phyloP scores from a whole-genome alignment of 2,329 filamentous ascomycete genomes.

The Ilyonectria robusta region DNA sequence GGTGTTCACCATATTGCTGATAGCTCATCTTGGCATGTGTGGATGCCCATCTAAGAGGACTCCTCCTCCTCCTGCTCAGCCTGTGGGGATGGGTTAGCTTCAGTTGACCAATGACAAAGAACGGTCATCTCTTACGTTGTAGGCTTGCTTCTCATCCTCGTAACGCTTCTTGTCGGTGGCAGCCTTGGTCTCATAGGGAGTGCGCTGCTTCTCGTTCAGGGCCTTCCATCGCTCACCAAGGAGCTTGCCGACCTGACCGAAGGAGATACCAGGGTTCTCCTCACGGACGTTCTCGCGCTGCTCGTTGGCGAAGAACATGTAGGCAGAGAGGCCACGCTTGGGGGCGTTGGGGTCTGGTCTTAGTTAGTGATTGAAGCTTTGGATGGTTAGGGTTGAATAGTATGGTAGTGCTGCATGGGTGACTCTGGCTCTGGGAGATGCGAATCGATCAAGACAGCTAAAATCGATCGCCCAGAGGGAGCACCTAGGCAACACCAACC shows the following conservation, averaged over 20 bases:
- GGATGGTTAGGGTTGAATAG: neutral
- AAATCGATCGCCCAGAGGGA: neutral
- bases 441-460: neutral
- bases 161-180: constrained; percentile 99
- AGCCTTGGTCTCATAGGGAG: constrained; percentile 97
- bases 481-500: neutral
- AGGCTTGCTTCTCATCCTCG: constrained; percentile 96
- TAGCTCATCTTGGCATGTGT: neutral
- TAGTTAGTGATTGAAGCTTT: constrained; percentile 9
- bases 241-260: constrained; percentile 98
- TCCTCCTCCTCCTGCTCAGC: constrained; percentile 74
- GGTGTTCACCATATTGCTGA: constrained; percentile 4
- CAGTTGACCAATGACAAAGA: constrained; percentile 16
- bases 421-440: neutral
- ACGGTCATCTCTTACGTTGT: constrained; percentile 75
- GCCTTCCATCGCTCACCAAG: constrained; percentile 99
- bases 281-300: constrained; percentile 98
- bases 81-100: constrained; percentile 57
- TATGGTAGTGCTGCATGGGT: neutral
- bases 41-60: constrained; percentile 53
- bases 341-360: constrained; percentile 91
- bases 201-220: constrained; percentile 91
- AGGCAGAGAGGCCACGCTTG: constrained; percentile 98
- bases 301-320: constrained; percentile 99
- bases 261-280: constrained; percentile 97